Base-by-base conservation (phyloP, 2,329 filamentous ascomycete species). In the Fusarium foetens region DNA sequence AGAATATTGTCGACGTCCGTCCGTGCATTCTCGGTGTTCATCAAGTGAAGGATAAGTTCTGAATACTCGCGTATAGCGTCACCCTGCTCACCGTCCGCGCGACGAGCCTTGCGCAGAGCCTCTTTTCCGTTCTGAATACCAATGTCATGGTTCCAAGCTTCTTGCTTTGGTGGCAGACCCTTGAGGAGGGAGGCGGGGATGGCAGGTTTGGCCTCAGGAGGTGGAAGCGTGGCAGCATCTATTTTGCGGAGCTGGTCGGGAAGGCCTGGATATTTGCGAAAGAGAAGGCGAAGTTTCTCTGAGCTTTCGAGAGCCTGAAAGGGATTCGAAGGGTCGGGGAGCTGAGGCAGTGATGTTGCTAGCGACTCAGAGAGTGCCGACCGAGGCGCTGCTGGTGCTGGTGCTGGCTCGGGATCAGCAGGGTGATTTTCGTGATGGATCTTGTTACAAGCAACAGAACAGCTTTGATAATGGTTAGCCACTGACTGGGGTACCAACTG, bases 41-140 rank as follows among this genome's bases (percentile, higher is more conserved):
- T 81, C 38, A 90, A 79, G 62, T 85, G 82, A 52, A 86, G 75
- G 23, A 91, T 84, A 27, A 91, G 80, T 68, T 88, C 87, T 51
- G 86, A 87, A 75, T 90, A 92, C 78, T 91, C 90, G 58, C 86
- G 82, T 35, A 92, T 82, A 8, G 84, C 89, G 72, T 91, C 88
- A 35, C 88, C 88, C 63, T 86, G 86, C 71, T 86, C 84, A n/a
- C 86, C 84, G 3, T 85, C 83, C 35, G 84, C 83, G 36, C 82
- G 81, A 63, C 87, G 83, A 38, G 87, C 86, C 59, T 80, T 83
- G 45, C 86, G 85, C 64, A 92, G 80, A 19, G 85, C 86, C 25
- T 85, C 83, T 48, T 88, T 85, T 3, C 88, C 90, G 25, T 86
- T 86, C 59, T 86, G 82, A 53, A 90, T 83, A 11, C 90, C 90